Percentiles rank a stretch among this genome's conserved stretches.
These are phyloP conservation scores for Alternaria sp. DNA, from an alignment of 2,329 filamentous ascomycete species.

Conservation along the genomic window DNA sequence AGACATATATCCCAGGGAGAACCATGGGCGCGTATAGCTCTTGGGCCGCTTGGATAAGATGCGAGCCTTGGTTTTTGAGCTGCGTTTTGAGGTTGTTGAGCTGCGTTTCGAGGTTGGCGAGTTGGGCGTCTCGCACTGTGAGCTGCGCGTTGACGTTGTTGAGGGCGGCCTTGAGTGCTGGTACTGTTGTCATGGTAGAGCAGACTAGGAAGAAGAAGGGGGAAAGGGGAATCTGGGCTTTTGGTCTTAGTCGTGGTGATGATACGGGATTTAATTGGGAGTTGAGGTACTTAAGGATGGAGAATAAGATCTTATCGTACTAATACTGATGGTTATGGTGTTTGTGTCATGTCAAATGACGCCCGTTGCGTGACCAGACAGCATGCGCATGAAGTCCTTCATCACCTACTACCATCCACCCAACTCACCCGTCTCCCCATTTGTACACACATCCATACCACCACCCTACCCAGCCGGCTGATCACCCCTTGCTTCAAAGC, in stretches of 20 bases:
- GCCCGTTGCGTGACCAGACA: neutral
- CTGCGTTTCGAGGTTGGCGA: neutral
- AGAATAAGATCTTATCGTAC: neutral
- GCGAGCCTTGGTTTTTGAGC: neutral
- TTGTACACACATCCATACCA: neutral
- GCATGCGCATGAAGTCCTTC: neutral
- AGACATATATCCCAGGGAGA: neutral
- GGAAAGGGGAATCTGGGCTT: neutral
- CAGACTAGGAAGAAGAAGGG: neutral
- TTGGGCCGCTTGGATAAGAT: neutral
- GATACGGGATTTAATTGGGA: neutral
- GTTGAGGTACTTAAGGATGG: neutral
- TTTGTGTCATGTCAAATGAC: neutral
- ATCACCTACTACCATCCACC: neutral
- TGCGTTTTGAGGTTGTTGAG: neutral
- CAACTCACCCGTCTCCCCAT: fast-evolving
- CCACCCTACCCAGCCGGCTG: neutral
- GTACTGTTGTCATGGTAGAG: neutral
- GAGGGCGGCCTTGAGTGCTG: neutral
- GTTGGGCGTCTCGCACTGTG: neutral
- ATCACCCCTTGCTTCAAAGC: neutral
- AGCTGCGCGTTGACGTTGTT: neutral
- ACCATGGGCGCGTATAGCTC: neutral
- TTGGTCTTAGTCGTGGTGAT: neutral
- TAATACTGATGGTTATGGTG: neutral